Percentiles rank a stretch among this genome's conserved stretches.
Evolutionary conservation across 768 basidiomycete genomes (phyloP).

Genomic region (Leccinum pellstonianum): DNA sequence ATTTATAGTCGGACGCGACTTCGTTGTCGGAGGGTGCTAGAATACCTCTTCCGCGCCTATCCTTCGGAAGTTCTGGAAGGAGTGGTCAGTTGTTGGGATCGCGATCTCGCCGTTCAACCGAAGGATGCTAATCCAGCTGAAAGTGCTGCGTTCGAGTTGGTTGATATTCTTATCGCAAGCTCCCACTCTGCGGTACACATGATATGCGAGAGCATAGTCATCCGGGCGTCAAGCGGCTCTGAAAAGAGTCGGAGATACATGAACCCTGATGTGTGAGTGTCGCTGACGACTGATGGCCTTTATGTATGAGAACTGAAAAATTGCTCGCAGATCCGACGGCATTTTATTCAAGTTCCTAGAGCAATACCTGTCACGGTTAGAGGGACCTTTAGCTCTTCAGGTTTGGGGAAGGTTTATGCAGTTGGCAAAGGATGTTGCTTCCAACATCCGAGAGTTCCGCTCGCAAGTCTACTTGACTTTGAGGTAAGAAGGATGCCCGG

Average conservation of each 20-base stretch:
- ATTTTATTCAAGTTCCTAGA: conserved; percentile 86
- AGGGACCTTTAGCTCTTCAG: conserved; percentile 90
- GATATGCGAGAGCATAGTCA: conserved; percentile 78
- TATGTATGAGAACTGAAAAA: conserved; percentile 2
- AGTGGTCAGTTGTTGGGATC: conserved; percentile 79
- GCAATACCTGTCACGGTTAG: conserved; percentile 76
- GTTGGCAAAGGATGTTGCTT: conserved; percentile 75
- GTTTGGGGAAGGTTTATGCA: conserved; percentile 83
- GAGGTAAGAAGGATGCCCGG: conserved; percentile 46
- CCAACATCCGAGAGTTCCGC: conserved; percentile 65
- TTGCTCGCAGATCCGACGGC: conserved; percentile 60
- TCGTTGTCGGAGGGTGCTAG: conserved; percentile 76
- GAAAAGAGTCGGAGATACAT: conserved; percentile 63
- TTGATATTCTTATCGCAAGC: conserved; percentile 80
- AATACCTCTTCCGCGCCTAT: conserved; percentile 80
- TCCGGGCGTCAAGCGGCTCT: conserved; percentile 51
- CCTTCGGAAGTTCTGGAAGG: conserved; percentile 82
- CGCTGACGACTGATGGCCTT: not conserved
- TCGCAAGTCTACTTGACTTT: conserved; percentile 69
- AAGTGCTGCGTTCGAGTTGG: conserved; percentile 70
- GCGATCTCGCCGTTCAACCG: conserved; percentile 46
- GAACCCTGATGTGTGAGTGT: conserved; percentile 65
- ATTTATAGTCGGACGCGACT: conserved; percentile 65
- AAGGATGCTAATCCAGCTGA: conserved; percentile 41
- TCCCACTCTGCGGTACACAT: conserved; percentile 87